A percentile compares a stretch with the other conserved stretches of the same genome.
phyloP scores from a whole-genome alignment of 2,329 filamentous ascomycete genomes.

The Tolypocladium nubicola region DNA sequence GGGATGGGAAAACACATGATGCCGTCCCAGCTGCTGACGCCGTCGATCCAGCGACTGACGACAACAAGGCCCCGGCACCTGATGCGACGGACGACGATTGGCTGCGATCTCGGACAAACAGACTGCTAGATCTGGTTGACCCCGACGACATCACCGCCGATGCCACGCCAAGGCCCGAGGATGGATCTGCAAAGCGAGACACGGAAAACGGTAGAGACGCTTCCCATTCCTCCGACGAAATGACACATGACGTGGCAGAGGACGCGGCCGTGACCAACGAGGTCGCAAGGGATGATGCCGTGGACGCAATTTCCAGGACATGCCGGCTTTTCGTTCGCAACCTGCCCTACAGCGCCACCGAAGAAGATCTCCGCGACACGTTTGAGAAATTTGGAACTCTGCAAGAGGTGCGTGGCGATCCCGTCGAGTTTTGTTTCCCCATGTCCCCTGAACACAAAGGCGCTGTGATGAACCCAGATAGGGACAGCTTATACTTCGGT shows the following conservation, averaged over 20 bases:
- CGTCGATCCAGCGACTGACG: constrained; percentile 11
- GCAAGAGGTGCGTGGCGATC: constrained; percentile 65
- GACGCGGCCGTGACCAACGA: constrained; percentile 19
- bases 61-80: constrained; percentile 15
- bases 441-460: constrained; percentile 1
- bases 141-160: constrained; percentile 44
- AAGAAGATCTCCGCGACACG: constrained; percentile 62
- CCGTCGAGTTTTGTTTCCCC: constrained; percentile 3
- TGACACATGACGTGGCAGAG: constrained; percentile 15
- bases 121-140: constrained; percentile 74
- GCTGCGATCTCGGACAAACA: constrained; percentile 80
- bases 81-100: constrained; percentile 74
- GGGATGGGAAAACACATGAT: constrained; percentile 4
- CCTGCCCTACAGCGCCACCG: constrained; percentile 67
- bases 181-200: constrained; percentile 7
- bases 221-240: constrained; percentile 15
- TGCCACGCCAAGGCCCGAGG: constrained; percentile 4
- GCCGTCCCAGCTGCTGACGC: constrained; percentile 1
- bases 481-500: constrained; percentile 97
- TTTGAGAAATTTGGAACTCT: constrained; percentile 67
- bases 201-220: constrained; percentile 9
- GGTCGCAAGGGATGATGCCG: constrained; percentile 13
- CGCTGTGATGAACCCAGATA: constrained; percentile 98
- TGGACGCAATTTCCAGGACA: constrained; percentile 58
- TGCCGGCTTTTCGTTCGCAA: constrained; percentile 83